These are phyloP conservation scores for Hanseniaspora uvarum DNA, from an alignment of 1,139 yeast genomes.

Conservation along the genomic window DNA sequence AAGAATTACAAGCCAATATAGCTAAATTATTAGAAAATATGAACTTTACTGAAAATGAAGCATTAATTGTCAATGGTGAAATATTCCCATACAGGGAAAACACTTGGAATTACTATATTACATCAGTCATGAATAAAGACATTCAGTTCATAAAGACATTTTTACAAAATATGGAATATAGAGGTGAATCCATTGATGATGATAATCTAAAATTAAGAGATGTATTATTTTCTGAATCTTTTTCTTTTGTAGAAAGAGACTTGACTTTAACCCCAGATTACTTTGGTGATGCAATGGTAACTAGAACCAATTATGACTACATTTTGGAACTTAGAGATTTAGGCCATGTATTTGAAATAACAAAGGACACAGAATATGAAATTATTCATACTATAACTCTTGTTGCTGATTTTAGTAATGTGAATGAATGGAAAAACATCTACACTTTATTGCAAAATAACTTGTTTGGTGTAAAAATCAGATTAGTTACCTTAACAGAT, in stretches of 20 bases:
- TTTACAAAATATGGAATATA: neutral
- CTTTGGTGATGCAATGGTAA: slow-evolving; percentile 27
- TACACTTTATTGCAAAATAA: slow-evolving; percentile 21
- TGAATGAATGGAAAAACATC: slow-evolving; percentile 23
- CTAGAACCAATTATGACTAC: slow-evolving; percentile 22
- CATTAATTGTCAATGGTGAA: slow-evolving; percentile 63
- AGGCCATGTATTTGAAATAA: slow-evolving; percentile 19
- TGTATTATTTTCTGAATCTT: slow-evolving; percentile 28
- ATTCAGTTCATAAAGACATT: slow-evolving; percentile 22
- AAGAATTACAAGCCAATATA: neutral
- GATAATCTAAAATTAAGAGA: slow-evolving; percentile 25
- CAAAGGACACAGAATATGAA: slow-evolving; percentile 20
- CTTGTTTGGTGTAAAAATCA: slow-evolving; percentile 27
- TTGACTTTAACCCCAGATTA: slow-evolving; percentile 28
- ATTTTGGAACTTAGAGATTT: slow-evolving; percentile 20
- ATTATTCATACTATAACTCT: slow-evolving; percentile 28
- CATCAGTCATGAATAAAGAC: slow-evolving; percentile 29
- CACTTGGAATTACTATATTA: slow-evolving; percentile 29
- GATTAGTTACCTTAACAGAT: slow-evolving; percentile 26
- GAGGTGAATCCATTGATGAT: slow-evolving; percentile 2
- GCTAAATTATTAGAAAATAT: slow-evolving; percentile 34
- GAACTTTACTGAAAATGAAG: slow-evolving; percentile 41
- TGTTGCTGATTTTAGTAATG: slow-evolving; percentile 26
- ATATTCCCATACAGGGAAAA: slow-evolving; percentile 36
- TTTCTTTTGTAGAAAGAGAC: slow-evolving; percentile 23